These are phyloP conservation scores for Eutrema heterophyllum DNA, from an alignment of 345 rosid genomes.

Conservation along the genomic window DNA sequence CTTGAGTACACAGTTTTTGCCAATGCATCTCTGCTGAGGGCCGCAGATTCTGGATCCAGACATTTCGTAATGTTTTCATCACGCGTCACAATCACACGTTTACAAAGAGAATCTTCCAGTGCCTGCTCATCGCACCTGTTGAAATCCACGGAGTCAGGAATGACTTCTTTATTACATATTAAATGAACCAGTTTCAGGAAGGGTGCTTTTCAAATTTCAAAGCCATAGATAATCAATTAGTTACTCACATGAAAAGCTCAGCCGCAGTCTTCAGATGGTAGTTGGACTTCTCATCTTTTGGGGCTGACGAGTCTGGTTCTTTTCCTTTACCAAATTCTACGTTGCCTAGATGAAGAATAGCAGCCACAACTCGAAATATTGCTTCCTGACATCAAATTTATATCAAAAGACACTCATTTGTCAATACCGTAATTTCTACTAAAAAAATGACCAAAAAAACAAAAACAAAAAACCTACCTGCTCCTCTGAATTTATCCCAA, in stretches of 20 bases:
- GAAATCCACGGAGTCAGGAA: constrained; percentile 28
- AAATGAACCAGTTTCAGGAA: background rate
- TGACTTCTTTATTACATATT: constrained; percentile 10
- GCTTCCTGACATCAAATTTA: constrained; percentile 51
- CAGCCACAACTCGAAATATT: constrained; percentile 91
- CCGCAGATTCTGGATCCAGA: constrained; percentile 91
- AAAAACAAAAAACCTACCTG: constrained; percentile 49
- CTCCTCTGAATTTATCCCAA: constrained; percentile 80
- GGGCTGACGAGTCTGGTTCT: constrained; percentile 87
- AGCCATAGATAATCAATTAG: constrained; percentile 4
- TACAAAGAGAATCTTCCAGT: constrained; percentile 92
- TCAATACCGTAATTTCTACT: background rate
- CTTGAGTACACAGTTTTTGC: constrained; percentile 91
- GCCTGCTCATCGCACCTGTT: constrained; percentile 83
- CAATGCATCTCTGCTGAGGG: constrained; percentile 84
- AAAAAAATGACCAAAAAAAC: background rate
- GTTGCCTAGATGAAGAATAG: constrained; percentile 94
- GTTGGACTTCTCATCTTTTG: constrained; percentile 81
- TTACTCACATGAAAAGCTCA: constrained; percentile 73
- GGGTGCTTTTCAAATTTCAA: constrained; percentile 11
- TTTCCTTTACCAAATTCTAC: constrained; percentile 83
- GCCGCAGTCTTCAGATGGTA: constrained; percentile 85
- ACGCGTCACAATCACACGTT: constrained; percentile 91
- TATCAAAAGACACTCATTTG: constrained; percentile 1
- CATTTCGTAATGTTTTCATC: constrained; percentile 88